Percentiles rank a stretch among this genome's conserved stretches.
Conservation (phyloP, 441 rosid genomes). For the Dalechampia spathulata region DNA sequence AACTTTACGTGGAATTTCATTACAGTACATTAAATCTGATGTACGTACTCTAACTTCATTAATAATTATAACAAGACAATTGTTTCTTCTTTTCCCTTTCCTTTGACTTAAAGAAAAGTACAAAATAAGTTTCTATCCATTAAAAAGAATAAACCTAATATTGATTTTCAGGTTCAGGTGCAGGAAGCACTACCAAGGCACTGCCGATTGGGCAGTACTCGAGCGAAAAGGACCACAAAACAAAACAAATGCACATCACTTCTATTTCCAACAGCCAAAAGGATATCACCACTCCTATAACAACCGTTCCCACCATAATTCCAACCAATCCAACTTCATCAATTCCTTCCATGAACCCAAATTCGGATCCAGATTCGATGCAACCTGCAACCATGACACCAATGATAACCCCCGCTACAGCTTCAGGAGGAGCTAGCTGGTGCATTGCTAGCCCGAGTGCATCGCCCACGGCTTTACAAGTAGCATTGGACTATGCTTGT, state of each 20-base stretch:
- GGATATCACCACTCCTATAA: slow-evolving; percentile 74
- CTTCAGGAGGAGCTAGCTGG: slow-evolving; percentile 58
- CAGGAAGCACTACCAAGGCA: no score
- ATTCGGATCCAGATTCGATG: slow-evolving; percentile 55
- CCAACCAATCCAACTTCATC: slow-evolving; percentile 29
- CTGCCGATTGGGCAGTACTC: no score
- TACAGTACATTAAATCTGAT: no score
- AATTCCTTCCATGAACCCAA: slow-evolving; percentile 43
- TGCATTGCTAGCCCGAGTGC: slow-evolving; percentile 65
- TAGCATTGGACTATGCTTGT: slow-evolving; percentile 75
- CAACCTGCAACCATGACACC: slow-evolving; percentile 38
- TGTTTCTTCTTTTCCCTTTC: neutral
- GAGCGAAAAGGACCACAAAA: no score
- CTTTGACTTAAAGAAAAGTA: neutral
- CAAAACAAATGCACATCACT: neutral
- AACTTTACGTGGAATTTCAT: no score
- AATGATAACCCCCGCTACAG: slow-evolving; percentile 18
- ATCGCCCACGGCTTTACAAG: slow-evolving; percentile 49
- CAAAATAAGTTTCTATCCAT: no score
- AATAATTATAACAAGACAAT: no score
- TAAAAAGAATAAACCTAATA: neutral
- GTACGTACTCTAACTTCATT: no score
- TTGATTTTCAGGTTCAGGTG: slow-evolving; percentile 22
- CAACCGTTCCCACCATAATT: slow-evolving; percentile 63
- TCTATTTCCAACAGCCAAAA: slow-evolving; percentile 24